Evolutionary conservation across 2,329 filamentous ascomycete genomes (phyloP), one percentile per base, ranked within the genome.

Genomic region (Verticillium isaacii): DNA sequence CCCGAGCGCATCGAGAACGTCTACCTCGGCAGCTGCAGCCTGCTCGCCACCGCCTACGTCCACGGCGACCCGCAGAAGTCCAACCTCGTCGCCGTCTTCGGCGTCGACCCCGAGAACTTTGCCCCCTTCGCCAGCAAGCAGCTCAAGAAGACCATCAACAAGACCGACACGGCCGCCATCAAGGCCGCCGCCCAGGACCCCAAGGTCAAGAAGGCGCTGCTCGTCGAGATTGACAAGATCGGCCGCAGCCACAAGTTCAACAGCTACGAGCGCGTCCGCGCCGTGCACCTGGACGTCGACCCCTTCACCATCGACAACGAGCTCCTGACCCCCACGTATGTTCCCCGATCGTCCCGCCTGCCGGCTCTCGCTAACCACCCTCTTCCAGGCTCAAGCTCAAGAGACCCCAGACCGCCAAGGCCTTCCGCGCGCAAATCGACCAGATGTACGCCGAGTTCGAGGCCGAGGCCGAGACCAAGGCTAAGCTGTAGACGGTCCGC

Each of bases 1-100:
- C 95, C 95, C 15, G 95, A 99, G 79, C 91, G 93, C 62, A 92
- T 99, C 72, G 95, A 99, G 81, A 97, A 97, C 74, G 90, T 97
- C 39, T 96, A 93, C 75, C 82, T 96, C 65, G 92, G 90, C 65
- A 93, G 90, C 77, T 88, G 88, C 65, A 89, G 86, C 66, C 88
- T 93, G 68, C 79, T 98, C 32, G 85, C 88, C 25, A 89, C 90
- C 71, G 93, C 89, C 2, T 97, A 92, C 72, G 91, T 98, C 32
- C 94, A 99, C 77, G 95, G 95, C 50, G 94, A 98, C 73, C 87
- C 88, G 64, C 84, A 89, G 64, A 88, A 98, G 80, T 88, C 91
- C 1, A 87, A 84, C 72, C 82, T 98, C 11, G 93, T 99, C 1
- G 93, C 82, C 58, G 85, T 99, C 65, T 94, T 98, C 64, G 95